Evolutionary conservation across 1,284 basidiomycete species (phyloP), one percentile per base, ranked within the genome.

Genomic region (Pseudozyma flocculosa): DNA sequence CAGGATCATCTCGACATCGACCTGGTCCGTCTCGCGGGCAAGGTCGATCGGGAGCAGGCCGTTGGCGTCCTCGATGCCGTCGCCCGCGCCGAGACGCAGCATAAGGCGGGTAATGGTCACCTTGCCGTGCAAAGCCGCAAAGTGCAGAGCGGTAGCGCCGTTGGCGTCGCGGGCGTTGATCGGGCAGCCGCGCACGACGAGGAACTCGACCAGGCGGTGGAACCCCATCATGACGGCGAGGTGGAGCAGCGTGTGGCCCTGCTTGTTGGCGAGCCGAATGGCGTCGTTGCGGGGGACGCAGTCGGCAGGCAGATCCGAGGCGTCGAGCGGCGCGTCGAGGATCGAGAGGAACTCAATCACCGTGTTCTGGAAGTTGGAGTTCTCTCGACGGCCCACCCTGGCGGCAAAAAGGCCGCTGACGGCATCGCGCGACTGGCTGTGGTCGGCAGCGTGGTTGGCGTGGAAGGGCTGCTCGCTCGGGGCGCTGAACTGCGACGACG

Each of bases 101-200:
- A 98, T 82, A 4, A 87, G 79, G 37, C 83, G 81, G 0, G 85
- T 84, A 73, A 90, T 91, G 11, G 84, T 82, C 40, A 82, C 79
- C 19, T 88, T 86, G 22, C 84, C 84, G 18, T 82, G 83, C 39
- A 93, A 80, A 0, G 86, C 88, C 15, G 92, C 89, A 73, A 94
- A 88, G 76, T 94, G 90, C 34, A 97, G 81, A 0, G 94, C 86
- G 0, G 93, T 97, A 74, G 84, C 92, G 7, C 94, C 94, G 75
- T 92, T 95, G 56, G 84, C 82, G 79, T 98, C 95, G 50, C 90
- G 86, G 2, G 84, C 84, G 75, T 97, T 90, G 42, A 92, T 68
- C 67, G 92, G 89, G 29, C 87, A 86, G 4, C 84, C 86, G 45
- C 85, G 87, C 1, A 82, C 78, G 45, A 95, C 80, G 45, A 98